Base-by-base conservation (phyloP, 495 filamentous ascomycete genomes). In the Tuber melanosporum region DNA sequence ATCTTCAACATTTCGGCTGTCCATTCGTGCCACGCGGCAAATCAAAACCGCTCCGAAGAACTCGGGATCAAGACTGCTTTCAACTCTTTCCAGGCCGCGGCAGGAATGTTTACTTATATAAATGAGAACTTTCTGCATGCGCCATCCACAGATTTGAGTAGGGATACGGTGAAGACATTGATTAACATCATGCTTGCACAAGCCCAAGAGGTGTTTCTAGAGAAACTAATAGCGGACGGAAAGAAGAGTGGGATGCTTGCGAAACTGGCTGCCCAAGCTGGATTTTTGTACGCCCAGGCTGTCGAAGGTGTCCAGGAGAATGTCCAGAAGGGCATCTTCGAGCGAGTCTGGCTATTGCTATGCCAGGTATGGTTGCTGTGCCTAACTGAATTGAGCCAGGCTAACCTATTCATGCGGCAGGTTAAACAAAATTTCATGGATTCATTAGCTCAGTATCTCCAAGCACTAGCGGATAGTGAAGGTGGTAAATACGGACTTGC, bases 1-100 rank as follows among this genome's bases (percentile, higher is more conserved):
- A 97, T 99, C 81, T 99, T 99, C 89, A 99, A 99, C 85, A 98
- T 99, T 83, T 97, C 95, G 36, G 96, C 95, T 77, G 94, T 98
- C 12, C 87, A 98, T 26, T 98, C 94, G 32, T 97, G 95, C 82
- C 94, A 99, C 87, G 95, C 94, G 71, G 95, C 95, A 75, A 88
- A 94, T 84, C 95, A 98, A 84, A 92, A 94, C 76, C 91, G 96
- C 36, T 92, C 91, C 76, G 94, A 98, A 82, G 96, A 98, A 77
- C 87, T 91, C 32, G 95, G 96, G 42, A 89, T 98, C 78, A 99
- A 98, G 85, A 95, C 93, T 22, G 92, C 95, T 4, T 99, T 97
- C 83, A 95, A 99, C 85, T 98, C 95, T 36, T 98, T 98, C 87
- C 95, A 99, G 84, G 95, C 95, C 47, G 92, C 94, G 41, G 95